These are phyloP conservation scores for Ilex asprella DNA, from an alignment of 257 asterid genomes.

Conservation along the genomic window DNA sequence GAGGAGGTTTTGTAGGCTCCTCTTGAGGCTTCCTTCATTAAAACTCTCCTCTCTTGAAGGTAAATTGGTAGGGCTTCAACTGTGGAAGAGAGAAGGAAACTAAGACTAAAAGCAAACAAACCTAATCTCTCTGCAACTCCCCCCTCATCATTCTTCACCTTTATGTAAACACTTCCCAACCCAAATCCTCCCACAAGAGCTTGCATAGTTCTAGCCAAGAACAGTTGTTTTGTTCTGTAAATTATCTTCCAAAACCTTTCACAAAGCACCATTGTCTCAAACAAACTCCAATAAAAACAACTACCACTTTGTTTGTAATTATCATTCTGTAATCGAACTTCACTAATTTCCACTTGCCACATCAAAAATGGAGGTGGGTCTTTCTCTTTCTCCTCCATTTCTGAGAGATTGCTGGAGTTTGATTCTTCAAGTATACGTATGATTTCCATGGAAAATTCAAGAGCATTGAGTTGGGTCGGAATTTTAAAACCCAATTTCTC, in stretches of 20 bases:
- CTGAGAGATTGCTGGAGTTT: slow-evolving; percentile 15
- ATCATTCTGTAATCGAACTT: background rate
- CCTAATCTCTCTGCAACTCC: slow-evolving; percentile 78
- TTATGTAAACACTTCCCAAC: slow-evolving; percentile 62
- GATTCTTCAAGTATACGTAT: slow-evolving; percentile 46
- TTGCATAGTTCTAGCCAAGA: slow-evolving; percentile 78
- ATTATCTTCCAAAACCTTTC: slow-evolving; percentile 69
- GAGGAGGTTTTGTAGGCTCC: slow-evolving; percentile 72
- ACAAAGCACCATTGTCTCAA: slow-evolving; percentile 55
- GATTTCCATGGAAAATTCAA: slow-evolving; percentile 80
- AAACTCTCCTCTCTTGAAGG: slow-evolving; percentile 71
- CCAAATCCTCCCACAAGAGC: slow-evolving; percentile 85
- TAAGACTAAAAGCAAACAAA: slow-evolving; percentile 72
- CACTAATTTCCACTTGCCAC: slow-evolving; percentile 13
- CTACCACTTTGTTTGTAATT: background rate
- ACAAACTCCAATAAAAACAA: slow-evolving; percentile 17
- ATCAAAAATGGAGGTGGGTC: slow-evolving; percentile 13
- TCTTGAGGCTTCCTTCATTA: slow-evolving; percentile 80
- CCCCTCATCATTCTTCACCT: slow-evolving; percentile 52
- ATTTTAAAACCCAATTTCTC: slow-evolving; percentile 38
- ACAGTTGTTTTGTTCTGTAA: slow-evolving; percentile 81
- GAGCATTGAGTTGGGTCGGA: slow-evolving; percentile 68
- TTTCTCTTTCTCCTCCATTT: slow-evolving; percentile 8
- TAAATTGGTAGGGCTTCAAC: slow-evolving; percentile 88
- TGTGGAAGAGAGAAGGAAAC: slow-evolving; percentile 86